A percentile compares a stretch with the other conserved stretches of the same genome.
phyloP scores from a whole-genome alignment of 805 yeast genomes.

The Ogataea populi-albae region DNA sequence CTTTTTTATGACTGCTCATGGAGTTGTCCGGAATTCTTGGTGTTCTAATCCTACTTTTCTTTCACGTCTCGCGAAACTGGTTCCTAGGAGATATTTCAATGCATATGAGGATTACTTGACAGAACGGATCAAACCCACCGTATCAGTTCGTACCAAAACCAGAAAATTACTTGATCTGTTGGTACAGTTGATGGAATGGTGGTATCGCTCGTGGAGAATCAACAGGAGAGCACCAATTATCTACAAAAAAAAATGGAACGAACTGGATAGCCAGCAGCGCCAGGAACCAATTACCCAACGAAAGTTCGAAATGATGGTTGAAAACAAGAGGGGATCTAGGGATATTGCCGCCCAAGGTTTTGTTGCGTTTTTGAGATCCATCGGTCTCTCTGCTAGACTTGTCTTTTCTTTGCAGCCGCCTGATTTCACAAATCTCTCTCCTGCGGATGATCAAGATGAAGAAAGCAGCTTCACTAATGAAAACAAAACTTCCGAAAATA shows the following conservation, averaged over 20 bases:
- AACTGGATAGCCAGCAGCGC: conserved; percentile 29
- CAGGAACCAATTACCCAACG: conserved; percentile 33
- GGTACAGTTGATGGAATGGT: conserved; percentile 60
- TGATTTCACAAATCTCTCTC: conserved; percentile 56
- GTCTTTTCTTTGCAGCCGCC: conserved; percentile 89
- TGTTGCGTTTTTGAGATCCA: conserved; percentile 67
- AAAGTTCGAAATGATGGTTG: conserved; percentile 44
- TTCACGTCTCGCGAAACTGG: conserved; percentile 37
- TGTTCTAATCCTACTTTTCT: conserved; percentile 49
- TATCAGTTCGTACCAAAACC: conserved; percentile 43
- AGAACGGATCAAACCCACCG: conserved; percentile 16
- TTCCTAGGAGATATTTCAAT: conserved; percentile 46
- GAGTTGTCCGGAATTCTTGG: conserved; percentile 71
- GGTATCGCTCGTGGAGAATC: conserved; percentile 39
- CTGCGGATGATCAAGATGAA: conserved; percentile 6
- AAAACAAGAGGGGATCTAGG: conserved; percentile 58
- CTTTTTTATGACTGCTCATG: conserved; percentile 61
- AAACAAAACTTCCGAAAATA: conserved; percentile 2
- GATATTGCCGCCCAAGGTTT: conserved; percentile 88
- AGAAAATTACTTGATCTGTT: conserved; percentile 75
- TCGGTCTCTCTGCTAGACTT: conserved; percentile 69
- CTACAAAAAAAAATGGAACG: conserved; percentile 48
- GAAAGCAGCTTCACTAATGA: conserved; percentile 4
- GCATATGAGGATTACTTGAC: conserved; percentile 38
- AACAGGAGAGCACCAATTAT: conserved; percentile 46